Evolutionary conservation across 1,284 basidiomycete genomes (phyloP).

Genomic region (Malassezia obtusa): DNA sequence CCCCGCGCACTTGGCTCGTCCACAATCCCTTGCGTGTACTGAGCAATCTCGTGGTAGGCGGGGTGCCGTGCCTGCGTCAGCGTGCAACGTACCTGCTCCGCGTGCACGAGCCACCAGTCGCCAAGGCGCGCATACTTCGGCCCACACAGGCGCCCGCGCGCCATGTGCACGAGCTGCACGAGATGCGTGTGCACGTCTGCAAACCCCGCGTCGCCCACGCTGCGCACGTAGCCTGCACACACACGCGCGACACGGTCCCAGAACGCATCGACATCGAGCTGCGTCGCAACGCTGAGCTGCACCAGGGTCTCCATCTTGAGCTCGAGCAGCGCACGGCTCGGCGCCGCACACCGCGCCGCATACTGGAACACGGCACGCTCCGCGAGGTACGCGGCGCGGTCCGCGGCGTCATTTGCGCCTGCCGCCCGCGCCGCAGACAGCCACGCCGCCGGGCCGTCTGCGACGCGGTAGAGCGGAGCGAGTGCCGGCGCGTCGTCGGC

Average conservation of each 20-base stretch:
- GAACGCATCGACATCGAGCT: conserved; percentile 26
- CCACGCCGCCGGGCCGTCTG: conserved; percentile 3
- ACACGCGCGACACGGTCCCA: conserved; percentile 19
- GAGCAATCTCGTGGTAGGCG: background rate
- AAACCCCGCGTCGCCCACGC: background rate
- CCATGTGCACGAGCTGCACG: background rate
- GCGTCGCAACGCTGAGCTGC: conserved; percentile 21
- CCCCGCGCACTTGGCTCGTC: too few relatives aligned
- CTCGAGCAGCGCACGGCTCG: conserved; percentile 9
- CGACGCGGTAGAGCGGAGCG: background rate
- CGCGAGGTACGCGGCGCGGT: conserved; percentile 24
- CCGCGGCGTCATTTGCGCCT: conserved; percentile 14
- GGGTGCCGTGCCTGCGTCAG: background rate
- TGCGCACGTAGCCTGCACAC: background rate
- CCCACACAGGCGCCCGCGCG: background rate
- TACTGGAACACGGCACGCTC: conserved; percentile 25
- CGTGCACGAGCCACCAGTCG: background rate
- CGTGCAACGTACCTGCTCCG: background rate
- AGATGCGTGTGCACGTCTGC: background rate
- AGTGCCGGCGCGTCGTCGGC: background rate
- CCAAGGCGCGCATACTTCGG: background rate
- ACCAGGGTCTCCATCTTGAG: conserved; percentile 20
- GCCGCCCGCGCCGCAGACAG: conserved; percentile 14
- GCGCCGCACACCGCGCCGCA: conserved; percentile 15
- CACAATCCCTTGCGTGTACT: too few relatives aligned